Conservation (phyloP, 441 rosid genomes). For the Corymbia calophylla region DNA sequence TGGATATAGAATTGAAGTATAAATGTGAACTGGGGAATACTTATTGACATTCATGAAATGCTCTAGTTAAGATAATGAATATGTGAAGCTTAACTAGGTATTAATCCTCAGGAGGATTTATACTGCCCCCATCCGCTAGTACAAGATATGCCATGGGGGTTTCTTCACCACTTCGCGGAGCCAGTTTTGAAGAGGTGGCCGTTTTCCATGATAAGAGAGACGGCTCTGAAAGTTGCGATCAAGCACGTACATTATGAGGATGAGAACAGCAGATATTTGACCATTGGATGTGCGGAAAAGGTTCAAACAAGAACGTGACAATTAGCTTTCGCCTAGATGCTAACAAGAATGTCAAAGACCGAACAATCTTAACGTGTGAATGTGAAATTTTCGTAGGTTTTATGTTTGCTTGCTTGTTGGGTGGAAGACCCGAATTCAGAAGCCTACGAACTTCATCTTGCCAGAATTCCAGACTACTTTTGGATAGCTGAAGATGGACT, state of each 20-base stretch:
- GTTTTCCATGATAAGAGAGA: conserved; percentile 36
- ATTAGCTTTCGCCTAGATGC: background rate
- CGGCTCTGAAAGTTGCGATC: conserved; percentile 35
- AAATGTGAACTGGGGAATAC: background rate
- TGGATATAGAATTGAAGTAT: background rate
- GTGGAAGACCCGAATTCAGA: conserved; percentile 45
- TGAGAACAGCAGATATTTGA: conserved; percentile 40
- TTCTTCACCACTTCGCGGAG: conserved; percentile 33
- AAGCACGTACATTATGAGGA: conserved; percentile 49
- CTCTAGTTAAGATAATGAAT: background rate
- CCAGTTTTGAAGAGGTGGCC: conserved; percentile 48
- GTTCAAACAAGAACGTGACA: background rate
- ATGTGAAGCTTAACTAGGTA: background rate
- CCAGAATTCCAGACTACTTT: conserved; percentile 42
- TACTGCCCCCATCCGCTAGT: conserved; percentile 38
- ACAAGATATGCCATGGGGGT: conserved; percentile 50
- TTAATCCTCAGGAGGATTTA: conserved; percentile 37
- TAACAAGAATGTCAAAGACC: background rate
- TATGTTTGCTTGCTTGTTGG: conserved; percentile 53
- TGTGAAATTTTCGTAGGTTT: conserved; percentile 11
- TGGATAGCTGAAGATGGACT: conserved; percentile 64
- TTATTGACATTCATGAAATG: background rate
- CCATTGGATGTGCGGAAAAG: conserved; percentile 52
- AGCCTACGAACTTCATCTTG: conserved; percentile 38
- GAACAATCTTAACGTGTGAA: background rate